phyloP scores from a whole-genome alignment of 371 early-diverging fungal species.

The Capniomyces stellatus region DNA sequence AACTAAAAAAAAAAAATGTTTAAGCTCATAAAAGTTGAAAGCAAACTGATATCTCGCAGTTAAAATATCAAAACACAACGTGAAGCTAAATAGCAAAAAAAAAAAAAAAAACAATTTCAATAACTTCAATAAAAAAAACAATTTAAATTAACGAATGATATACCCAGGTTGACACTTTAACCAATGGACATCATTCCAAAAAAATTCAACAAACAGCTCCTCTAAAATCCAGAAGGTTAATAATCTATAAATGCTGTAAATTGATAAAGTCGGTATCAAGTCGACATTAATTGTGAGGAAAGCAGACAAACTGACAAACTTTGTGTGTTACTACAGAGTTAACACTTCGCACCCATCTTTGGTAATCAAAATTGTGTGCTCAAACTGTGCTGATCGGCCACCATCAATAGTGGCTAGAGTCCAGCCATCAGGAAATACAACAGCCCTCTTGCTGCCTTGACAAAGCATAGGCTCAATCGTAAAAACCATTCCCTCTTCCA shows the following conservation, averaged over 20 bases:
- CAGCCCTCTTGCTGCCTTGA: slow-evolving; percentile 47
- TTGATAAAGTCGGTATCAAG: neutral
- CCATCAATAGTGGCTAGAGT: slow-evolving; percentile 84
- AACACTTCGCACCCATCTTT: slow-evolving; percentile 84
- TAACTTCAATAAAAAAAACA: too few species aligned
- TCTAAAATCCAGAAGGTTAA: neutral
- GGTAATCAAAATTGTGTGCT: slow-evolving; percentile 89
- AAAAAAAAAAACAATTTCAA: too few species aligned
- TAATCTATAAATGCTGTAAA: neutral
- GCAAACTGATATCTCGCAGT: too few species aligned
- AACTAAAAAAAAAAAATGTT: too few species aligned
- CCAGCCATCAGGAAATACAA: slow-evolving; percentile 80
- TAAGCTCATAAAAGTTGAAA: too few species aligned
- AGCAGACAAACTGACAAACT: neutral
- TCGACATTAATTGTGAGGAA: neutral
- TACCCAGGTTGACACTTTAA: neutral
- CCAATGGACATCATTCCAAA: neutral
- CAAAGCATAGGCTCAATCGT: slow-evolving; percentile 79
- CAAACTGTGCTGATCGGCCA: slow-evolving; percentile 95
- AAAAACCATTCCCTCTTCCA: slow-evolving; percentile 63
- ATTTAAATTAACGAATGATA: neutral
- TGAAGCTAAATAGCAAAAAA: too few species aligned
- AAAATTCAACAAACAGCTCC: neutral
- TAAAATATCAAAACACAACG: too few species aligned
- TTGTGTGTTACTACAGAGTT: slow-evolving; percentile 3